Evolutionary conservation across 2,329 filamentous ascomycete species (phyloP), one percentile per base, ranked within the genome.

Genomic region (Cordyceps cicadae): DNA sequence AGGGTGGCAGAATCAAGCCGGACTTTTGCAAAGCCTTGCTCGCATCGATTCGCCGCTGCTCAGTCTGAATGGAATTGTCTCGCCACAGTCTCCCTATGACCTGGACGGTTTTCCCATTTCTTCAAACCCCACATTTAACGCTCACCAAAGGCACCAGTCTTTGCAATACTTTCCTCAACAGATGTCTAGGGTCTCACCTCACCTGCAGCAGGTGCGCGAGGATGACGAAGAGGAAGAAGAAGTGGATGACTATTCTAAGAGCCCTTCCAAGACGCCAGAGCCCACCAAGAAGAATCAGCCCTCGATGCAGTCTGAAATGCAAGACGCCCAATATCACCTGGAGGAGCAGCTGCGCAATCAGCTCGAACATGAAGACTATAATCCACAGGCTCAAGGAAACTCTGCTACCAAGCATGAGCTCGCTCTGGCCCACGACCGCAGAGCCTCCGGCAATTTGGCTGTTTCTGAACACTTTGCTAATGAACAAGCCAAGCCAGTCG

Each of bases 291-390:
- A 76, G 51, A 75, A 80, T 57, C 73, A 76, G 52, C 88, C 92
- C 66, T 92, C 92, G 66, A 80, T 96, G 26, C 91, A 96, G 70
- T 87, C 87, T 63, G 91, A 94, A 66, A 87, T 95, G 60, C 88
- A 94, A 54, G 89, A 92, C 68, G 87, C 89, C 5, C 90, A 96
- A 67, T 93, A 94, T 69, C 90, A 93, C 67, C 74, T 94, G 63
- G 89, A 92, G 70, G 86, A 92, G 70, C 86, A 90, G 63, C 85
- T 92, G 63, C 86, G 90, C 56, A 86, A 88, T 59, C 87, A 93
- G 68, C 78, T 93, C 54, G 88, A 92, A 62, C 87, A 92, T 66
- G 87, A 89, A 60, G 88, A 90, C 65, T 88, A 90, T 69, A 89
- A 85, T 67, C 87, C 87, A 2, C 85, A 86, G 54, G 77, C 81